Evolutionary conservation across 1,139 yeast genomes (phyloP).

Genomic region (Blastobotrys raffinosifermentans): DNA sequence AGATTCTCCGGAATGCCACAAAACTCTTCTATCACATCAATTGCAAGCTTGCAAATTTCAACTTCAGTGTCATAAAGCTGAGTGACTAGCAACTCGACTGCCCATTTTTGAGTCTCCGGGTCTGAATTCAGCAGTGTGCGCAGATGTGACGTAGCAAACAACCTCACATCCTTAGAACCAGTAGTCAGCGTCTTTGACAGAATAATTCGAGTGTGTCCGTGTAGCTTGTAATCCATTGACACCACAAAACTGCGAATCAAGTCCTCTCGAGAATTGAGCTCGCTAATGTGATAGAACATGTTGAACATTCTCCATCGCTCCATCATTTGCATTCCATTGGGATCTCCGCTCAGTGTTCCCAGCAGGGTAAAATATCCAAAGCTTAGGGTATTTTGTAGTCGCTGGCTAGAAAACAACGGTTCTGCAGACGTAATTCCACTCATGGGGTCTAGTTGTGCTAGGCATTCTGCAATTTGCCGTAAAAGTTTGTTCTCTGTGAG

Average conservation of each 20-base stretch:
- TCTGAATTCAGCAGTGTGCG: slow-evolving; percentile 37
- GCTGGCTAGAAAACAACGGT: slow-evolving; percentile 59
- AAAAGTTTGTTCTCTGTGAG: slow-evolving; percentile 68
- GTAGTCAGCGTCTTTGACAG: slow-evolving; percentile 60
- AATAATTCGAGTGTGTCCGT: slow-evolving; percentile 63
- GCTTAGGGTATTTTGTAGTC: slow-evolving; percentile 61
- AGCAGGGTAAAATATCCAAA: slow-evolving; percentile 73
- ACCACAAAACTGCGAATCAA: slow-evolving; percentile 53
- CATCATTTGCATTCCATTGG: slow-evolving; percentile 59
- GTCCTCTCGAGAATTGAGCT: slow-evolving; percentile 50
- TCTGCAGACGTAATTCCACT: slow-evolving; percentile 70
- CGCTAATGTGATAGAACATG: slow-evolving; percentile 66
- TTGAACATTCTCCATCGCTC: slow-evolving; percentile 83
- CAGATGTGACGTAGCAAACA: slow-evolving; percentile 51
- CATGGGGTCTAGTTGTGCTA: slow-evolving; percentile 79
- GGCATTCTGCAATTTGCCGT: slow-evolving; percentile 80
- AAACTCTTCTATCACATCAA: slow-evolving; percentile 45
- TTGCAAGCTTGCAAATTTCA: slow-evolving; percentile 54
- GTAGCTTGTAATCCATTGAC: slow-evolving; percentile 54
- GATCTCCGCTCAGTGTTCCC: slow-evolving; percentile 60
- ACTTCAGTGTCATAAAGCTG: slow-evolving; percentile 64
- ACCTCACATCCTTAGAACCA: slow-evolving; percentile 47
- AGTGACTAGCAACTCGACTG: slow-evolving; percentile 48
- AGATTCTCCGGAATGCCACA: slow-evolving; percentile 40
- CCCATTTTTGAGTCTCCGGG: slow-evolving; percentile 34